Evolutionary conservation across 2,329 filamentous ascomycete genomes (phyloP).

Genomic region (Sporothrix brunneoviolacea): DNA sequence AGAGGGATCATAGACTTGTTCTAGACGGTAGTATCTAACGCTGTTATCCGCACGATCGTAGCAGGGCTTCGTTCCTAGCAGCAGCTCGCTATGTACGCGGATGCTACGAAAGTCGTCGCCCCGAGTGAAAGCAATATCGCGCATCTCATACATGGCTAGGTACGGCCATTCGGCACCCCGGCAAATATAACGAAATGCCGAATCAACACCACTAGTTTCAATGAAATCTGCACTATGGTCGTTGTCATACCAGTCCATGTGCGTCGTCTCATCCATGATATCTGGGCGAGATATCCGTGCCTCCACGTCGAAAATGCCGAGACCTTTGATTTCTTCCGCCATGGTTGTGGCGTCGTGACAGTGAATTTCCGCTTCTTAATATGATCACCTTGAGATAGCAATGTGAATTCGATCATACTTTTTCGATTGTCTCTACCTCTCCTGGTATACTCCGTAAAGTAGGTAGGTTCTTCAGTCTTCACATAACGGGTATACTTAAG

Average conservation of each 20-base stretch:
- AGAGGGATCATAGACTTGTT: conserved; percentile 20
- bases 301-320: conserved; percentile 27
- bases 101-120: conserved; percentile 29
- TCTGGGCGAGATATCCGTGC: conserved; percentile 23
- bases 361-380: too few species aligned
- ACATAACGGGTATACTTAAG: conserved; percentile 2
- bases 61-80: conserved; percentile 19
- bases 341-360: not conserved
- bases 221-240: conserved; percentile 33
- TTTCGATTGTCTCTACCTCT: too few species aligned
- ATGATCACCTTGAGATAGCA: too few species aligned
- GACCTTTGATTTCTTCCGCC: conserved; percentile 7
- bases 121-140: conserved; percentile 28
- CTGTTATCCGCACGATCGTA: conserved; percentile 21
- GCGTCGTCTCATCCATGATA: conserved; percentile 26
- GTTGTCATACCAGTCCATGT: conserved; percentile 32
- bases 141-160: conserved; percentile 31
- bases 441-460: too few species aligned
- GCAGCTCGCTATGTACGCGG: conserved; percentile 25
- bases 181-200: conserved; percentile 28
- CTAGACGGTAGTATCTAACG: conserved; percentile 19
- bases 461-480: not conserved
- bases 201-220: conserved; percentile 26
- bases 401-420: too few species aligned
- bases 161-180: conserved; percentile 25